Evolutionary conservation across 306 rosid genomes (phyloP).

Genomic region (Geum urbanum): DNA sequence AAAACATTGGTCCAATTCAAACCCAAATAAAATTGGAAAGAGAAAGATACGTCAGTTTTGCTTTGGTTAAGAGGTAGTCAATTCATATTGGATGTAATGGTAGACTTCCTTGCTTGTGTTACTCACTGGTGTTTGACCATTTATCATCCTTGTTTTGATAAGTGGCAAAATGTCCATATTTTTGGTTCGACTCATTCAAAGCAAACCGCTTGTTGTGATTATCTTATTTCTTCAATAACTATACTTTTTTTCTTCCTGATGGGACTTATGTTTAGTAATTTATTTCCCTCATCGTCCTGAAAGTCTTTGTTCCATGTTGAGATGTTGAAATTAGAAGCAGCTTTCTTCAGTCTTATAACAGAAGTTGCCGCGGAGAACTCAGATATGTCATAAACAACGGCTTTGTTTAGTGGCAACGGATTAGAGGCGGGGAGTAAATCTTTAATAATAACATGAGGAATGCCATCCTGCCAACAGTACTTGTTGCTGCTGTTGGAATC

Average conservation of each 20-base stretch:
- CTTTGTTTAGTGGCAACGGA: constrained; percentile 12
- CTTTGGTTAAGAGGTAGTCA: background rate
- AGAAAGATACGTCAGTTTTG: background rate
- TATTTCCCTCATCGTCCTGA: background rate
- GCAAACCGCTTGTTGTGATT: too few relatives aligned
- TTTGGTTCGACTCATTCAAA: too few relatives aligned
- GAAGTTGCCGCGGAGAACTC: constrained; percentile 24
- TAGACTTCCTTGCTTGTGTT: background rate
- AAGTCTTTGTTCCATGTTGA: background rate
- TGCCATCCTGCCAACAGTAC: constrained; percentile 10
- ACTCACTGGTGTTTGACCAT: too few relatives aligned
- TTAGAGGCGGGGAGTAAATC: constrained; percentile 7
- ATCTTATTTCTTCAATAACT: too few relatives aligned
- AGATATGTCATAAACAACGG: constrained; percentile 4
- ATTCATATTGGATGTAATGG: background rate
- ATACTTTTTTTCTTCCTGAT: background rate
- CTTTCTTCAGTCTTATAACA: background rate
- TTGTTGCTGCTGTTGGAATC: constrained; percentile 14
- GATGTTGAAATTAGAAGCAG: background rate
- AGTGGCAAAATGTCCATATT: too few relatives aligned
- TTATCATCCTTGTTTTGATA: too few relatives aligned
- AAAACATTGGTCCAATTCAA: too few relatives aligned
- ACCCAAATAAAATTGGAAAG: background rate
- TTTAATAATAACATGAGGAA: constrained; percentile 18
- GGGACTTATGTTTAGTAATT: background rate